Conservation (phyloP, 2,329 filamentous ascomycete genomes). For the Aspergillus niger region DNA sequence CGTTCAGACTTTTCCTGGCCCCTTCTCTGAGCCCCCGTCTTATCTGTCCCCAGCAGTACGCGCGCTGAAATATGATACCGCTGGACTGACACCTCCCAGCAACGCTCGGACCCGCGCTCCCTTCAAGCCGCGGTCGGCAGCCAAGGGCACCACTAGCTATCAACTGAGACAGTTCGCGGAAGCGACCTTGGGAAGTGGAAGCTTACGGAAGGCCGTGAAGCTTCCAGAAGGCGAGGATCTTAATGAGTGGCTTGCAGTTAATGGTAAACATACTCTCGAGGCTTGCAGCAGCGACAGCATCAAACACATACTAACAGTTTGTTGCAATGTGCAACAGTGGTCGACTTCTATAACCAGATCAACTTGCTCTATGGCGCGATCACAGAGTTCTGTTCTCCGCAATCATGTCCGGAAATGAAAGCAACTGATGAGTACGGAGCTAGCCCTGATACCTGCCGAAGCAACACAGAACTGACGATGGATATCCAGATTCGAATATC, state of each 20-base stretch:
- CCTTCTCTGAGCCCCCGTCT: slow-evolving; percentile 35
- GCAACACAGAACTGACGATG: slow-evolving; percentile 14
- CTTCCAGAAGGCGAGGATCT: slow-evolving; percentile 95
- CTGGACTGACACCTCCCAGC: slow-evolving; percentile 55
- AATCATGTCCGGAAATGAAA: slow-evolving; percentile 98
- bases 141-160: slow-evolving; percentile 86
- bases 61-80: slow-evolving; percentile 40
- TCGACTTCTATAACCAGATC: slow-evolving; percentile 99
- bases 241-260: slow-evolving; percentile 98
- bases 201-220: slow-evolving; percentile 93
- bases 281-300: neutral
- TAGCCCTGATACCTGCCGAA: neutral
- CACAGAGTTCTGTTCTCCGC: slow-evolving; percentile 97
- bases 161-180: slow-evolving; percentile 98
- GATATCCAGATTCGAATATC: slow-evolving; percentile 79
- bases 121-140: slow-evolving; percentile 82
- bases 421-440: slow-evolving; percentile 87
- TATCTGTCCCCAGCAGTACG: slow-evolving; percentile 39
- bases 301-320: neutral
- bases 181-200: slow-evolving; percentile 91
- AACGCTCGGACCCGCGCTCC: slow-evolving; percentile 87
- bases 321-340: slow-evolving; percentile 60
- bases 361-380: slow-evolving; percentile 98
- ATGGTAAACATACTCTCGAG: slow-evolving; percentile 64
- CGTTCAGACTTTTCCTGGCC: slow-evolving; percentile 33